Evolutionary conservation across 164 flowering plant genomes (phyloP).

Genomic region (Vitis rupestris): DNA sequence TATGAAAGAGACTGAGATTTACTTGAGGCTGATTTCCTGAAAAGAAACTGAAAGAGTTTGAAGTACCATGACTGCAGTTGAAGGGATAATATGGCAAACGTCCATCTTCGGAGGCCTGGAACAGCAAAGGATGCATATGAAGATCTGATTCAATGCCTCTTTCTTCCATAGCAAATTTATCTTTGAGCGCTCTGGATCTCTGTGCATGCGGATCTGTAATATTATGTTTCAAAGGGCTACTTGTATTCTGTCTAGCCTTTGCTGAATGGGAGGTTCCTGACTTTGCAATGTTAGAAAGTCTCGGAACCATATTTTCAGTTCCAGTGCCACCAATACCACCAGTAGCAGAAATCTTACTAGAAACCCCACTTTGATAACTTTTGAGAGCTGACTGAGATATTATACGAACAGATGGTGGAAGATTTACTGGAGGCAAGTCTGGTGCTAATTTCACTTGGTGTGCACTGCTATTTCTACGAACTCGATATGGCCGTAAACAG

Average conservation of each 20-base stretch:
- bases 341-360: conserved; percentile 21
- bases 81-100: conserved; percentile 43
- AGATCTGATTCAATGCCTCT: conserved; percentile 48
- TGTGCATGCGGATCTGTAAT: conserved; percentile 13
- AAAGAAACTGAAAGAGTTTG: conserved; percentile 62
- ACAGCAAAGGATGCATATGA: conserved; percentile 92
- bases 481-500: conserved; percentile 47
- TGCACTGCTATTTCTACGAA: conserved; percentile 39
- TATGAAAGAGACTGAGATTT: conserved; percentile 44
- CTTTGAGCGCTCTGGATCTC: conserved; percentile 21
- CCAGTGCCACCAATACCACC: conserved; percentile 20
- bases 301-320: conserved; percentile 23
- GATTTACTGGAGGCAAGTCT: conserved; percentile 87
- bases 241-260: conserved; percentile 18
- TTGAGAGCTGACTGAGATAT: conserved; percentile 72
- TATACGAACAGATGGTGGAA: conserved; percentile 86
- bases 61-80: conserved; percentile 25
- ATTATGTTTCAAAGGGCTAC: conserved; percentile 3
- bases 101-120: conserved; percentile 60
- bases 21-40: conserved; percentile 55
- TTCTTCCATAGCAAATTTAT: conserved; percentile 34
- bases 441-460: conserved; percentile 84
- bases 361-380: conserved; percentile 33
- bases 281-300: conserved; percentile 22
- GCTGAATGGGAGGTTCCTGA: conserved; percentile 11